Evolutionary conservation across 805 yeast species (phyloP).

Genomic region (Hanseniaspora meyeri): DNA sequence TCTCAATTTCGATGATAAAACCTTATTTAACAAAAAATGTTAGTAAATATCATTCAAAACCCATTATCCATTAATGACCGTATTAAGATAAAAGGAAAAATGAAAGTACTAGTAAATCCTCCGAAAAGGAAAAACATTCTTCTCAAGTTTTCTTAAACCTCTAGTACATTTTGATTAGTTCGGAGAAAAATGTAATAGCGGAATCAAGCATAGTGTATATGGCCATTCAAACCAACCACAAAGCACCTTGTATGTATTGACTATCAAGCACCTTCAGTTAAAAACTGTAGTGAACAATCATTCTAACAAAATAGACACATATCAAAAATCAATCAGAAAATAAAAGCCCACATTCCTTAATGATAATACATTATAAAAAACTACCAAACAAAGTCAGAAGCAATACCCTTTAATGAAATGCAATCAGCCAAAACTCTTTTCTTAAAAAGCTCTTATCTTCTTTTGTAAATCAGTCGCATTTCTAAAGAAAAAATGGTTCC

Average conservation of each 20-base stretch:
- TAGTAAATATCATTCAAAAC: slow-evolving; percentile 13
- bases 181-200: slow-evolving; percentile 13
- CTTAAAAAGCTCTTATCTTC: neutral
- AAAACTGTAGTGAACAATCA: neutral
- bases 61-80: slow-evolving; percentile 14
- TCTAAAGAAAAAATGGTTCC: neutral
- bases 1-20: slow-evolving; percentile 12
- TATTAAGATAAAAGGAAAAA: neutral
- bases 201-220: slow-evolving; percentile 14
- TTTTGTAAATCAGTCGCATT: neutral
- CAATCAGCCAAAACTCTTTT: neutral
- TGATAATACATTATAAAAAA: neutral
- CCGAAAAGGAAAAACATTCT: neutral
- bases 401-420: neutral
- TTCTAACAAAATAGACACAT: neutral
- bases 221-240: neutral
- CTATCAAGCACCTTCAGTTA: neutral
- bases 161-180: slow-evolving; percentile 13
- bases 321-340: neutral
- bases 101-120: slow-evolving; percentile 1
- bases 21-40: slow-evolving; percentile 13
- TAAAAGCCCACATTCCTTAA: neutral
- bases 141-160: neutral
- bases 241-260: neutral
- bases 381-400: neutral